These are phyloP conservation scores for Candida sphagnicola DNA, from an alignment of 805 yeast genomes.

Conservation along the genomic window DNA sequence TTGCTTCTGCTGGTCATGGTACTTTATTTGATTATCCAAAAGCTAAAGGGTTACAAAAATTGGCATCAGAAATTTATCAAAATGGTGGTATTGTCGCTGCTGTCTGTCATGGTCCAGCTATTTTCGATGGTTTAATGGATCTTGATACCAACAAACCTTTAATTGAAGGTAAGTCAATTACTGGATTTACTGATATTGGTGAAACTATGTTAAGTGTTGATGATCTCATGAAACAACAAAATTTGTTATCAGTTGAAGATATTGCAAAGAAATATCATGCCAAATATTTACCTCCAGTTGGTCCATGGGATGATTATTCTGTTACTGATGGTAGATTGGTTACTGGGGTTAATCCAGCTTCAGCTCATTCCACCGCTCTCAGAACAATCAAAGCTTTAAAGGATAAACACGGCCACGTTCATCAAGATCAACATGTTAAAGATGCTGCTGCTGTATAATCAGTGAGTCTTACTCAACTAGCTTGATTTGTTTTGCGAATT, in stretches of 20 bases:
- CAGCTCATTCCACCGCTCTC: conserved; percentile 48
- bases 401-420: background rate
- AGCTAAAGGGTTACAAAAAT: conserved; percentile 41
- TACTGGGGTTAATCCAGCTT: conserved; percentile 65
- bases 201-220: conserved; percentile 32
- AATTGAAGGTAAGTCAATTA: conserved; percentile 49
- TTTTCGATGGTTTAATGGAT: conserved; percentile 48
- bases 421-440: no score
- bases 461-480: no score
- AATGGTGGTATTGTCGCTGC: conserved; percentile 57
- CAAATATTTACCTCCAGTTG: conserved; percentile 41
- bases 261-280: conserved; percentile 40
- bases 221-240: conserved; percentile 15
- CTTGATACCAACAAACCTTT: conserved; percentile 38
- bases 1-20: conserved; percentile 68
- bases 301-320: conserved; percentile 49
- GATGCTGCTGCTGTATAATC: no score
- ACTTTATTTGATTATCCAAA: conserved; percentile 54
- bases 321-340: conserved; percentile 56
- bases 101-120: conserved; percentile 67
- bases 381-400: conserved; percentile 22
- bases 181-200: conserved; percentile 60
- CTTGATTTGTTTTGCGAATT: no score
- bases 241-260: conserved; percentile 33
- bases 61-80: conserved; percentile 45